These are phyloP conservation scores for Aurantiochytrium sp. DNA, from an alignment of 108 stramenopile genomes.

Conservation along the genomic window DNA sequence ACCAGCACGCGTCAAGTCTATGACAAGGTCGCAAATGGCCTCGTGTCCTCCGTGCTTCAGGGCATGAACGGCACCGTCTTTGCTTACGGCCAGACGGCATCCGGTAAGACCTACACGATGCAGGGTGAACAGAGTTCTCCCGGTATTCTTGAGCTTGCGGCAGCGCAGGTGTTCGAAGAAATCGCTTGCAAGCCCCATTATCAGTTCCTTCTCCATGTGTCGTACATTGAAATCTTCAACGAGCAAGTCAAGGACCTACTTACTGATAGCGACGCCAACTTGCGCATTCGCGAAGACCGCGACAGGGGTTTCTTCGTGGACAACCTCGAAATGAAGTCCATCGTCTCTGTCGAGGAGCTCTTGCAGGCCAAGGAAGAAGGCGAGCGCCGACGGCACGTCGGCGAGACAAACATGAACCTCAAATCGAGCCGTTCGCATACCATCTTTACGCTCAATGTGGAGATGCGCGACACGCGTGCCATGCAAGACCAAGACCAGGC, in stretches of 20 bases:
- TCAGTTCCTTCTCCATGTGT: neutral
- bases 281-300: neutral
- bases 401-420: conserved; percentile 64
- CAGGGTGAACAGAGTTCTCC: conserved; percentile 17
- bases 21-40: neutral
- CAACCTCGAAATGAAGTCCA: conserved; percentile 14
- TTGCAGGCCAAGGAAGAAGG: conserved; percentile 48
- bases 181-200: neutral
- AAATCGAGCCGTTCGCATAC: conserved; percentile 76
- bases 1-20: conserved; percentile 15
- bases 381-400: conserved; percentile 61
- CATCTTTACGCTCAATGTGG: conserved; percentile 62
- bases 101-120: conserved; percentile 37
- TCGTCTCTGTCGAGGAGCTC: conserved; percentile 35
- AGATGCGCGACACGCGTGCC: conserved; percentile 46
- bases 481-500: conserved; percentile 14
- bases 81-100: conserved; percentile 27
- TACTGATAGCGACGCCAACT: neutral
- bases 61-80: conserved; percentile 34
- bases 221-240: conserved; percentile 21
- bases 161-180: neutral
- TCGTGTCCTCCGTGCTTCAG: neutral
- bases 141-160: neutral
- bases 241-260: conserved; percentile 23
- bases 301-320: neutral